phyloP scores from a whole-genome alignment of 352 stramenopile species.

The Saprolegnia parasitica region DNA sequence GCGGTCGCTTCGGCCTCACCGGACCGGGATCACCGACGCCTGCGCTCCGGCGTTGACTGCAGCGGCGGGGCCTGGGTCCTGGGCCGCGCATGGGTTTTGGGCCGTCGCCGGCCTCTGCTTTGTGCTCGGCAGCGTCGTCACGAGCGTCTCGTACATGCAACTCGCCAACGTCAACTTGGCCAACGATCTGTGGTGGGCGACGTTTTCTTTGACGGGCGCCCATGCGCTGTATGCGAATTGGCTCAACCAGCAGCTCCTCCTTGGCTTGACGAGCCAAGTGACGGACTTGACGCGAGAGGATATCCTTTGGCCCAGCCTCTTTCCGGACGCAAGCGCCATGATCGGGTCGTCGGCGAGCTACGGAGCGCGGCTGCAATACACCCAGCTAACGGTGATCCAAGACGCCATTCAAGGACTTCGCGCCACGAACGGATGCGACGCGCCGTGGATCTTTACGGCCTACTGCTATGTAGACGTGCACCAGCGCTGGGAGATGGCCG shows the following conservation, averaged over 20 bases:
- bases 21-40: too few species aligned
- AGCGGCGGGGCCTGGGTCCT: too few species aligned
- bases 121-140: not conserved
- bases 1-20: too few species aligned
- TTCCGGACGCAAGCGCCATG: not conserved
- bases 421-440: not conserved
- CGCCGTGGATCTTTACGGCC: slow-evolving; percentile 14
- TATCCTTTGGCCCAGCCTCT: not conserved
- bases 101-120: not conserved
- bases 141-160: slow-evolving; percentile 11
- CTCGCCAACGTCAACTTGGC: slow-evolving; percentile 14
- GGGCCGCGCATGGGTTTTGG: too few species aligned
- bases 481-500: slow-evolving; percentile 7
- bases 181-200: slow-evolving; percentile 20
- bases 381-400: slow-evolving; percentile 5
- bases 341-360: not conserved
- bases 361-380: slow-evolving; percentile 9
- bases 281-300: too few species aligned
- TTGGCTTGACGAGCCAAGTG: not conserved
- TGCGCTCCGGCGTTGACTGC: too few species aligned
- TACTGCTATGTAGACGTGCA: slow-evolving; percentile 24
- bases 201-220: slow-evolving; percentile 1
- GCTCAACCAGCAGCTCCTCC: slow-evolving; percentile 18
- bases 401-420: not conserved
- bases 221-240: slow-evolving; percentile 10